Evolutionary conservation across 257 asterid species (phyloP), one percentile per base, ranked within the genome.

Genomic region (Solanum dulcamara): DNA sequence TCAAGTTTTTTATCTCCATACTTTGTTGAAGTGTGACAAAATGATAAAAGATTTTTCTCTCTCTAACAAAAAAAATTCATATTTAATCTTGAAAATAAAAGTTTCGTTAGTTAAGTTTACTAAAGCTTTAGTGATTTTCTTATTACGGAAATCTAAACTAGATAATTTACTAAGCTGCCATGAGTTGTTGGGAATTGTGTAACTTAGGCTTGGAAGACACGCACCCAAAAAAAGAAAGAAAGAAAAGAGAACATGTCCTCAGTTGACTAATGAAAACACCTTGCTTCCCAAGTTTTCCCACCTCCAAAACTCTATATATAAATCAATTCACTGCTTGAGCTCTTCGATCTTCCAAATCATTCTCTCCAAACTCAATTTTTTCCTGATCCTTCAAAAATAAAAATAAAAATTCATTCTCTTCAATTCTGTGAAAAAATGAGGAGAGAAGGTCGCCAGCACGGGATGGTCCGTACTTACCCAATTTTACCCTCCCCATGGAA

Each of bases 361-460:
- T 59, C n/a, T 59, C 13, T 53, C 4, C 9, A 3, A 4, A 15
- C 17, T 14, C 55, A 13, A 3, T 53, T 5, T 57, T 10, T 28
- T 13, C 30, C 9, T 66, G 1, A 66, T 66, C 40, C 2, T 64
- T 14, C n/a, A 1, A 64, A 38, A n/a, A n/a, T n/a, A n/a, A 28
- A 33, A 28, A 28, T 6, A 12, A 64, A 28, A 2, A 6, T 28
- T 2, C 35, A 66, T 32, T 64, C 1, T 66, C 40, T 66, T 33
- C 81, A 46, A 55, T 5, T n/a, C 3, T 0, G 10, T 3, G 0
- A 64, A 28, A 11, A 84, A 84, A 95, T 95, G 98, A 94, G 83
- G 96, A 92, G 94, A 79, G 90, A 94, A 85, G 97, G 97, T 5
- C 94, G 98, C 38, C 97, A 92, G 44, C 98, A 87, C 35, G 98